These are phyloP conservation scores for Solanum chacoense DNA, from an alignment of 305 asterid genomes.

Conservation along the genomic window DNA sequence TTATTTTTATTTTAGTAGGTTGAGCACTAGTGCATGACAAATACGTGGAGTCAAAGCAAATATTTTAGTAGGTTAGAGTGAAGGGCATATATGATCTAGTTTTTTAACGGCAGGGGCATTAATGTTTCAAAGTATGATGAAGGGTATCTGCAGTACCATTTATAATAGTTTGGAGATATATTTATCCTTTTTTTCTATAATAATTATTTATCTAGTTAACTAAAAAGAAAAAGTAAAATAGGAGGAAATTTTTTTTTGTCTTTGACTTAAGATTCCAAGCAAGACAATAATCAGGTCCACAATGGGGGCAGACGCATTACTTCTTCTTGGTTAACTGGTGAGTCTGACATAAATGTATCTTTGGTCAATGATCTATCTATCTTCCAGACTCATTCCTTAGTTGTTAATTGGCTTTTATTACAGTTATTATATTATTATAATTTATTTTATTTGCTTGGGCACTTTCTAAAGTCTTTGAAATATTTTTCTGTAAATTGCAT, in stretches of 20 bases:
- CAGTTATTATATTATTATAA: too few relatives aligned
- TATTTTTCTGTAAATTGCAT: not conserved
- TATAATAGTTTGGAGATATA: too few relatives aligned
- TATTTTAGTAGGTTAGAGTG: not conserved
- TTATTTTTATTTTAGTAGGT: not conserved
- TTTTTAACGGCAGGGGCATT: too few relatives aligned
- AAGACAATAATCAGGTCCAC: not conserved
- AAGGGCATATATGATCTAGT: too few relatives aligned
- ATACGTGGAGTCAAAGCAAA: not conserved
- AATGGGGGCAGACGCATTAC: not conserved
- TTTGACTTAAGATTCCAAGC: not conserved
- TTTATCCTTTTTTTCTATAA: not conserved
- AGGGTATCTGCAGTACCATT: too few relatives aligned
- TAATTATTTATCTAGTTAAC: not conserved
- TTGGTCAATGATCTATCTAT: not conserved
- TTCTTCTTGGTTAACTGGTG: not conserved
- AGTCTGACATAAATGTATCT: not conserved
- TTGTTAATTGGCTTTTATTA: not conserved
- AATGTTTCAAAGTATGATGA: too few relatives aligned
- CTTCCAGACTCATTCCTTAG: not conserved
- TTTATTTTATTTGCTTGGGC: not conserved
- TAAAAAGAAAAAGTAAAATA: not conserved
- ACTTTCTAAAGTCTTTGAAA: not conserved
- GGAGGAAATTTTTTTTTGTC: not conserved
- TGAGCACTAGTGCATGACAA: not conserved